Evolutionary conservation across 2,329 filamentous ascomycete species (phyloP).

Genomic region (Colletotrichum horii): DNA sequence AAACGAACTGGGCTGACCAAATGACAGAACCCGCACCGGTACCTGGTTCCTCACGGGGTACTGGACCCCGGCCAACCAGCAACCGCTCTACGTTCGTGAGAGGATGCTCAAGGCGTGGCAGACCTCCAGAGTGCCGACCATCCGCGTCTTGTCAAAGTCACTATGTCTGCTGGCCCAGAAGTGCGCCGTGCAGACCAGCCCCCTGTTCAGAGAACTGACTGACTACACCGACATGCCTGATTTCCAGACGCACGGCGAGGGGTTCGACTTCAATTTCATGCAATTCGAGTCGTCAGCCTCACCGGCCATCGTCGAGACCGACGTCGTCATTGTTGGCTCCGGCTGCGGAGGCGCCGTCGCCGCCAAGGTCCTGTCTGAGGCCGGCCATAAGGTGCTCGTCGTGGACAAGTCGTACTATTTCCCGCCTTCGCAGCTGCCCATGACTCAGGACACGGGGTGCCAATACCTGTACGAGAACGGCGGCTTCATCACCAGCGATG

Average conservation of each 20-base stretch:
- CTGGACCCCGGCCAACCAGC: constrained; percentile 64
- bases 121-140: constrained; percentile 57
- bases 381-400: constrained; percentile 77
- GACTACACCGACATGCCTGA: constrained; percentile 62
- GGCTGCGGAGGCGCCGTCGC: constrained; percentile 85
- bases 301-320: constrained; percentile 70
- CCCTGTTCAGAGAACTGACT: constrained; percentile 58
- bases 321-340: constrained; percentile 85
- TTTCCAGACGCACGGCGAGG: constrained; percentile 54
- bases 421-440: constrained; percentile 73
- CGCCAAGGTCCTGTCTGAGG: constrained; percentile 81
- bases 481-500: constrained; percentile 61
- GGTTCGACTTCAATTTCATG: constrained; percentile 65
- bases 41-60: constrained; percentile 73
- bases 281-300: constrained; percentile 52
- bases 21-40: constrained; percentile 63
- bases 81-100: constrained; percentile 65
- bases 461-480: constrained; percentile 73
- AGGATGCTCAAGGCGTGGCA: constrained; percentile 68
- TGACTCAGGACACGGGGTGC: constrained; percentile 66
- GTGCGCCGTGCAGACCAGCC: constrained; percentile 60
- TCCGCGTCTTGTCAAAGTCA: constrained; percentile 61
- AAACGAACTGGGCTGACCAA: background rate
- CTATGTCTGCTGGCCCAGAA: constrained; percentile 60
- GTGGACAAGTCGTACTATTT: constrained; percentile 85